A percentile compares a stretch with the other conserved stretches of the same genome.
These are phyloP conservation scores for Salix viminalis DNA, from an alignment of 345 rosid genomes.

Conservation along the genomic window DNA sequence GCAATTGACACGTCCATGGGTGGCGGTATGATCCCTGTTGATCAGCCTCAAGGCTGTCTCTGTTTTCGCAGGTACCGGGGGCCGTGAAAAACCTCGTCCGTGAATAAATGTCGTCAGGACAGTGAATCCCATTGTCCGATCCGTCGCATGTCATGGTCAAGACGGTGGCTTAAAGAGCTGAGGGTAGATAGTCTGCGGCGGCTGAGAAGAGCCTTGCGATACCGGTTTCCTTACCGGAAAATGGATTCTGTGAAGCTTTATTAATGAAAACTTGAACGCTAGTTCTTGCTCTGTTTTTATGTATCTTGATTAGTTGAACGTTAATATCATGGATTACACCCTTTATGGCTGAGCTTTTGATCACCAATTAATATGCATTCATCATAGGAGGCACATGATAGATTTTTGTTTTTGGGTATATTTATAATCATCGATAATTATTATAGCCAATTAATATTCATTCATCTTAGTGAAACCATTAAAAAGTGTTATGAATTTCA, in stretches of 20 bases:
- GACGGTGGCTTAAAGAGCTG: slow-evolving; percentile 18
- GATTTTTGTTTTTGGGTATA: too few relatives aligned
- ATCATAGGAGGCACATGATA: too few relatives aligned
- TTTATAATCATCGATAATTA: too few relatives aligned
- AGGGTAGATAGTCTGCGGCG: slow-evolving; percentile 16
- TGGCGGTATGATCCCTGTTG: slow-evolving; percentile 32
- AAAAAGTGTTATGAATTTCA: too few relatives aligned
- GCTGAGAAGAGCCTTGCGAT: slow-evolving; percentile 14
- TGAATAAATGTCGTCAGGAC: background rate
- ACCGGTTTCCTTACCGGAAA: slow-evolving; percentile 5
- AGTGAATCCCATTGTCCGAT: background rate
- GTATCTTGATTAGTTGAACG: background rate
- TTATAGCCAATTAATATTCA: too few relatives aligned
- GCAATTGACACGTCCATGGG: slow-evolving; percentile 36
- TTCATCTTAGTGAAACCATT: too few relatives aligned
- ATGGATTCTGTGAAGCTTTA: slow-evolving; percentile 30
- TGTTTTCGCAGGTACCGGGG: slow-evolving; percentile 33
- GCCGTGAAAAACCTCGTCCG: slow-evolving; percentile 3
- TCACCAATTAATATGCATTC: too few relatives aligned
- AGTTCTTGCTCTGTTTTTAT: background rate
- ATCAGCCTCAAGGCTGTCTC: slow-evolving; percentile 29
- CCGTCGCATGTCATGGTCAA: slow-evolving; percentile 22
- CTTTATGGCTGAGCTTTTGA: too few relatives aligned
- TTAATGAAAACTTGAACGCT: background rate
- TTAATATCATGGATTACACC: too few relatives aligned